phyloP scores from a whole-genome alignment of 331 rosid species.

The Malus hybrid region DNA sequence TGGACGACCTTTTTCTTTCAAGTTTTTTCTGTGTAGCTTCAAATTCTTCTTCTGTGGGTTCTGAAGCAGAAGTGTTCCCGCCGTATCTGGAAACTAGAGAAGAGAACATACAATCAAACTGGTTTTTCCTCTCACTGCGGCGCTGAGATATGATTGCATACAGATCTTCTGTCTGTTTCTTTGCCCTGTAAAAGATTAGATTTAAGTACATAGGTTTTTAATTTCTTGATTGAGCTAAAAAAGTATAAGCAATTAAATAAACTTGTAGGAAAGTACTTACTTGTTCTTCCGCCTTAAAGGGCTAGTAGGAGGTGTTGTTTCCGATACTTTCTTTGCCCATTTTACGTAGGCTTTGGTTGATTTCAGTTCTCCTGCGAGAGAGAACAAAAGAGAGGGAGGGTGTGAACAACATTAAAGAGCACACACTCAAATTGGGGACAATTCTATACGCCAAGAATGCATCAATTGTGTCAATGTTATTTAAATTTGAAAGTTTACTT shows the following conservation, averaged over 20 bases:
- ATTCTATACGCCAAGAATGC: too few relatives aligned
- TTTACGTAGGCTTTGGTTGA: constrained; percentile 59
- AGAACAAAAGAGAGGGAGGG: too few relatives aligned
- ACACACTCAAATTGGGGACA: too few relatives aligned
- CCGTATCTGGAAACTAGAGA: constrained; percentile 78
- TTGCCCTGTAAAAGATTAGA: constrained; percentile 43
- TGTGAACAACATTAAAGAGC: too few relatives aligned
- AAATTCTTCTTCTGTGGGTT: constrained; percentile 86
- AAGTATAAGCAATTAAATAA: not conserved
- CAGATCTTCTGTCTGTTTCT: constrained; percentile 51
- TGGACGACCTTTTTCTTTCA: constrained; percentile 53
- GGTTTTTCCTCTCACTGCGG: constrained; percentile 56
- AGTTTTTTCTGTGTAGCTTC: constrained; percentile 76
- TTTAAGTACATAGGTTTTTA: not conserved
- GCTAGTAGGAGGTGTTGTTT: constrained; percentile 69
- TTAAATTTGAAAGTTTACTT: too few relatives aligned
- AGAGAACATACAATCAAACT: constrained; percentile 71
- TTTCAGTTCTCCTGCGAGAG: constrained; percentile 50
- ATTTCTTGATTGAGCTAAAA: not conserved
- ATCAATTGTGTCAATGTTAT: too few relatives aligned
- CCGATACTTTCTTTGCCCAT: constrained; percentile 74
- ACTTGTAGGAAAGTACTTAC: constrained; percentile 37
- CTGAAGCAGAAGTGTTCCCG: constrained; percentile 37
- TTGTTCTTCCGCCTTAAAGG: constrained; percentile 53
- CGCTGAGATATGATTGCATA: constrained; percentile 67